Conservation (phyloP, 306 rosid genomes). For the peach (Prunus persica) region DNA sequence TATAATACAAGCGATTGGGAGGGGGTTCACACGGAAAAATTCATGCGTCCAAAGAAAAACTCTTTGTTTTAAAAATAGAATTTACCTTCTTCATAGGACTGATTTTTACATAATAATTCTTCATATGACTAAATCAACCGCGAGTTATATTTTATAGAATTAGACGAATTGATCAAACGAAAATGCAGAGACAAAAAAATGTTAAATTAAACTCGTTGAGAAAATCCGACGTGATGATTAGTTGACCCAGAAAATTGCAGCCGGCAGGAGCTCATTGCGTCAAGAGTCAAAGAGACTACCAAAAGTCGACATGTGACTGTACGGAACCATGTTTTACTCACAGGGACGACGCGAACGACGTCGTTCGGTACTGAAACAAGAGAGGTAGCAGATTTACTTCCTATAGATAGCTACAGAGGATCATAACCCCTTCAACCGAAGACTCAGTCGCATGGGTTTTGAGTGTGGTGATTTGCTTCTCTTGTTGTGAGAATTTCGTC, state of each 20-base stretch:
- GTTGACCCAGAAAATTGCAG: background rate
- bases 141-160: background rate
- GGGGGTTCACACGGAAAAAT: too few relatives aligned
- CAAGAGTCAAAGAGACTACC: background rate
- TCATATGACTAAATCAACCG: background rate
- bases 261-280: background rate
- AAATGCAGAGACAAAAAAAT: background rate
- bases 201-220: background rate
- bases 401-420: background rate
- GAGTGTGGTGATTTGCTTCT: background rate
- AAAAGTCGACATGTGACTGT: background rate
- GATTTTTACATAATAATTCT: too few relatives aligned
- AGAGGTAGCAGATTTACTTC: background rate
- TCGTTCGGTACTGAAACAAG: background rate
- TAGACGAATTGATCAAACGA: background rate
- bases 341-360: background rate
- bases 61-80: too few relatives aligned
- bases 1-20: too few relatives aligned
- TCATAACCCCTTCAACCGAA: background rate
- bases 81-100: too few relatives aligned
- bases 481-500: background rate
- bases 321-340: background rate
- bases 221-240: background rate
- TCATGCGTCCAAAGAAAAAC: too few relatives aligned
- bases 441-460: background rate